These are phyloP conservation scores for Epichloe scottii DNA, from an alignment of 2,329 filamentous ascomycete species.

Conservation along the genomic window DNA sequence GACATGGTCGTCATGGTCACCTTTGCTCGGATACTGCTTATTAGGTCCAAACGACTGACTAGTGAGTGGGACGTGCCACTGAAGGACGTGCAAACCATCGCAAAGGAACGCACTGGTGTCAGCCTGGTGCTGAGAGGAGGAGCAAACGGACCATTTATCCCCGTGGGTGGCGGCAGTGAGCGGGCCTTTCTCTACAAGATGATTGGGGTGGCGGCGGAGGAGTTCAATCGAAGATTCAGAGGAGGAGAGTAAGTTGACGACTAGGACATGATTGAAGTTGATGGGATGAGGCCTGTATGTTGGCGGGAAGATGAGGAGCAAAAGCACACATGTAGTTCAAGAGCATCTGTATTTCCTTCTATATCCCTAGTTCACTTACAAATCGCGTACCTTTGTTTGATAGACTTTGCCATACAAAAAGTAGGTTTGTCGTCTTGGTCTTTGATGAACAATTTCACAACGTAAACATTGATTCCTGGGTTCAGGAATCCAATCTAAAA, in stretches of 20 bases:
- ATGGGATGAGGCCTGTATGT: neutral
- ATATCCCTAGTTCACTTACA: too few relatives aligned
- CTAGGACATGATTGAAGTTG: neutral
- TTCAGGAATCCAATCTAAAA: too few relatives aligned
- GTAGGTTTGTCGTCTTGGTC: too few relatives aligned
- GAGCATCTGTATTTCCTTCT: neutral
- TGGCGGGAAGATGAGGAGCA: neutral
- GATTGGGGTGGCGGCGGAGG: constrained; percentile 52
- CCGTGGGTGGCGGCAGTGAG: constrained; percentile 75
- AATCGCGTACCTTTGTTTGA: too few relatives aligned
- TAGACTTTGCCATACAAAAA: too few relatives aligned
- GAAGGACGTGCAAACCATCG: constrained; percentile 93
- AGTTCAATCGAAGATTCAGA: constrained; percentile 52
- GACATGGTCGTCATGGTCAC: constrained; percentile 87
- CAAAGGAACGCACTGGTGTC: constrained; percentile 90
- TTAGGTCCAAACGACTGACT: constrained; percentile 71
- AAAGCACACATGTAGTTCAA: neutral
- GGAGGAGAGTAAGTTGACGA: constrained; percentile 18
- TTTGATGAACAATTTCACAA: too few relatives aligned
- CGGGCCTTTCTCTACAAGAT: constrained; percentile 51
- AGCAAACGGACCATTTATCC: constrained; percentile 87
- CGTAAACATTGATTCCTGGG: too few relatives aligned
- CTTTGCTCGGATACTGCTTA: constrained; percentile 76
- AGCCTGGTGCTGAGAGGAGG: constrained; percentile 80
- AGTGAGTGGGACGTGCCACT: constrained; percentile 94